These are phyloP conservation scores for Cardiospermum halicacabum DNA, from an alignment of 345 rosid species.

Conservation along the genomic window DNA sequence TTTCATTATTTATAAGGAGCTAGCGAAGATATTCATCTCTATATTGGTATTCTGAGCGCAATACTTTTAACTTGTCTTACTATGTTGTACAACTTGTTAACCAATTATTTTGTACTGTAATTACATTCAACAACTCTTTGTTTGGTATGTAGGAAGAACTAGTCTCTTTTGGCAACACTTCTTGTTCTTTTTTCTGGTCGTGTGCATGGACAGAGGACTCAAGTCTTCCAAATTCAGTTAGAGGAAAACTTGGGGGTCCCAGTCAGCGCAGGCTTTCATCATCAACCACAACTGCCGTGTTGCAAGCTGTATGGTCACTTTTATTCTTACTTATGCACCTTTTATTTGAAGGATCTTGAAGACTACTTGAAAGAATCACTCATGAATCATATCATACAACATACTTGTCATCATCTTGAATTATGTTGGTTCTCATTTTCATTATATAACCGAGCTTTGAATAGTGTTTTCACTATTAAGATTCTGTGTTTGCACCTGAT, in stretches of 20 bases:
- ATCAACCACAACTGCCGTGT: slow-evolving; percentile 55
- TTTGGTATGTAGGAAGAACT: slow-evolving; percentile 56
- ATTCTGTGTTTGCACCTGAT: neutral
- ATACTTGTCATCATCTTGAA: neutral
- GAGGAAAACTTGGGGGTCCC: slow-evolving; percentile 92
- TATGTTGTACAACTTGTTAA: neutral
- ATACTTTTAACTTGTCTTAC: slow-evolving; percentile 7
- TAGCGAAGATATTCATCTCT: slow-evolving; percentile 34
- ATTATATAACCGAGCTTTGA: neutral
- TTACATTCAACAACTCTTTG: slow-evolving; percentile 3
- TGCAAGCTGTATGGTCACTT: slow-evolving; percentile 68
- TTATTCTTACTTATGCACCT: slow-evolving; percentile 8
- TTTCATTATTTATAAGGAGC: slow-evolving; percentile 34
- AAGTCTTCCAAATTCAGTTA: slow-evolving; percentile 62
- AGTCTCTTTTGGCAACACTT: slow-evolving; percentile 54
- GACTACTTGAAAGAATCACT: neutral
- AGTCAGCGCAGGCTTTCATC: slow-evolving; percentile 87
- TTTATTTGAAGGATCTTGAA: slow-evolving; percentile 8
- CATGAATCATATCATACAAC: neutral
- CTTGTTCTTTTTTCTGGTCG: slow-evolving; percentile 66
- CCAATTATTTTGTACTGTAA: slow-evolving; percentile 11
- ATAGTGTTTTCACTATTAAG: neutral
- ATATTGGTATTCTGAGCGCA: slow-evolving; percentile 48
- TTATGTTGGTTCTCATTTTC: neutral
- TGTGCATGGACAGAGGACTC: slow-evolving; percentile 32